Base-by-base conservation (phyloP, 805 yeast species). In the Candida glaebosa region DNA sequence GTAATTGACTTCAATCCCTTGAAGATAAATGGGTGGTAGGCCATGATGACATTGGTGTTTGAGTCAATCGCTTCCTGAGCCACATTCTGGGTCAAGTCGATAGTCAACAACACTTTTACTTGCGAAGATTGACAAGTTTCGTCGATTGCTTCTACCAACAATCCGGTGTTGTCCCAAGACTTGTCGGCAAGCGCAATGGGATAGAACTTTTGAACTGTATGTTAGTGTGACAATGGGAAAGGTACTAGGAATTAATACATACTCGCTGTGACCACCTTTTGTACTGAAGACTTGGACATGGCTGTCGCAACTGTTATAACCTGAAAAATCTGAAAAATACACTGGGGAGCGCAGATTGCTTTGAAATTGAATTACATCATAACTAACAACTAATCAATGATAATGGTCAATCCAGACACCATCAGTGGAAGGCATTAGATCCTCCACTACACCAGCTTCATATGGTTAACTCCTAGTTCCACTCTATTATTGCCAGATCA, bases 91-190 rank as follows among this genome's bases (percentile, higher is more conserved):
- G 98, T 93, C 45, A 93, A 68, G 55, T 93, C 99, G 33, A 93
- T 78, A 0, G 99, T 81, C 37, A 93, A 67, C 16, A 93, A 66
- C 9, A 76, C 63, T 16, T 60, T 62, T 31, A 66, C 50, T n/a
- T 48, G 45, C 14, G 50, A 53, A 9, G 30, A 22, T 25, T 35
- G 16, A 16, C 47, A 42, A 3, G 52, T 53, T 2, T 57, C 63
- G 3, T 58, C 48, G 8, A 79, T 63, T 26, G 91, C 65, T 54
- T 90, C 96, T 7, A 93, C 83, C 34, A 93, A 63, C 25, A 93
- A 69, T 1, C 99, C 99, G 0, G 96, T 90, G 60, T 93, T 93
- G 57, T 93, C 99, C 99, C 99, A 93, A 2, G 89, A 61, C 16
- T 73, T 70, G 53, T 91, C 98, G 0, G 98, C 97, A 45, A 85